Base-by-base conservation (phyloP, 129 eudicot genomes). In the Solidago caesia region DNA sequence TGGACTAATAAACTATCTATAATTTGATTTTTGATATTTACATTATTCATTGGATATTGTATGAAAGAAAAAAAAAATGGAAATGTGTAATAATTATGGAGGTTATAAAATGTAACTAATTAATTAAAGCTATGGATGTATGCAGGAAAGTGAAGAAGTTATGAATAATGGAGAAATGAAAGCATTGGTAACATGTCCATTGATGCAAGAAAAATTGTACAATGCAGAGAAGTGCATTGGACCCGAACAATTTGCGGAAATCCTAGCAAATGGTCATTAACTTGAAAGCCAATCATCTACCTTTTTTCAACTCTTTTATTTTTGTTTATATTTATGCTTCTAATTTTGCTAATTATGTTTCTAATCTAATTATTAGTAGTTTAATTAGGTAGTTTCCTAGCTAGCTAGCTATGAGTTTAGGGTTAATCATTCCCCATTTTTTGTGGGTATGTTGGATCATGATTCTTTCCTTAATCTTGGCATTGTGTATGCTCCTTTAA, bases 191-290 rank as follows among this genome's bases (percentile, higher is more conserved):
- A 78, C 72, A 5, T 71, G 73, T 71, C 64, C 82, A 5, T 52
- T 45, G 49, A 71, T 78, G 57, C 82, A 78, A 27, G 72, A 78
- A 67, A 78, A 71, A 72, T 71, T 78, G 82, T 78, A 78, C 76
- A 71, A 6, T 6, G 60, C 59, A n/a, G 67, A 71, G 53, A 78
- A 78, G 27, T 78, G 82, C 49, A 71, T 78, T 52, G 77, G 70
- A 72, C 71, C 78, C 72, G 25, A 71, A 63, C 43, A 63, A 25
- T 71, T 52, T 52, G 82, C 51, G 64, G 58, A 71, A 78, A 49
- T 67, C 58, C 47, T 47, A 45, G 76, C 55, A 59, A 59, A 46
- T 49, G 16, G 25, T 41, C 44, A 61, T 70, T 48, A 59, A 68
- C 47, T 63, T 13, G 10, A 2, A 21, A 21, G 39, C 2, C 73